These are phyloP conservation scores for Globisporangium echinulatum DNA, from an alignment of 352 stramenopile species.

Conservation along the genomic window DNA sequence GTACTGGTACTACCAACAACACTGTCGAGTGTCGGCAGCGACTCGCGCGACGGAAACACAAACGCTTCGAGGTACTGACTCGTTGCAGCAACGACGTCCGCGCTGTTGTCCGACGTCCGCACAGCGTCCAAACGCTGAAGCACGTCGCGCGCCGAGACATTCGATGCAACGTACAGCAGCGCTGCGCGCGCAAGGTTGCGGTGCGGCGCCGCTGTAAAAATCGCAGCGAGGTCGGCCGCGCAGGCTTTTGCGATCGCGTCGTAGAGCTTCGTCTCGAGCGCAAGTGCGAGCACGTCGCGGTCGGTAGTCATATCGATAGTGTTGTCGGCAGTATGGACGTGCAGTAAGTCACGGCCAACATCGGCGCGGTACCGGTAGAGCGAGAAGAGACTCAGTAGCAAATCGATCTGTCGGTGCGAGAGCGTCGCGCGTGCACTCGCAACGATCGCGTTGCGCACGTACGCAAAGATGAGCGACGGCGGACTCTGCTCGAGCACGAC, in stretches of 20 bases:
- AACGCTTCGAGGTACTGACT: slow-evolving; percentile 74
- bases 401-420: slow-evolving; percentile 38
- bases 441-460: slow-evolving; percentile 37
- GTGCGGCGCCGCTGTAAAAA: slow-evolving; percentile 50
- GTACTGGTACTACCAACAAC: slow-evolving; percentile 13
- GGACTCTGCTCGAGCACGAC: slow-evolving; percentile 73
- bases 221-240: slow-evolving; percentile 45
- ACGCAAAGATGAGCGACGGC: slow-evolving; percentile 63
- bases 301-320: not conserved
- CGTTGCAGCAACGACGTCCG: slow-evolving; percentile 51
- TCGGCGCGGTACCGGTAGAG: slow-evolving; percentile 83
- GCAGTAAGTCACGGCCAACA: slow-evolving; percentile 49
- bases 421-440: slow-evolving; percentile 12
- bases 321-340: slow-evolving; percentile 7
- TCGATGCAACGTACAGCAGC: slow-evolving; percentile 69
- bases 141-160: slow-evolving; percentile 47
- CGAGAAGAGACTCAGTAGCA: slow-evolving; percentile 77
- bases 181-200: slow-evolving; percentile 57
- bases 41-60: slow-evolving; percentile 46
- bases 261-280: slow-evolving; percentile 74
- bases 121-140: slow-evolving; percentile 49
- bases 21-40: slow-evolving; percentile 10
- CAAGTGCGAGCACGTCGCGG: slow-evolving; percentile 48
- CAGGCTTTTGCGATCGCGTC: slow-evolving; percentile 64
- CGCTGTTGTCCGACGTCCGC: slow-evolving; percentile 28